Percentiles rank a stretch among this genome's conserved stretches.
Conservation (phyloP, 2,329 filamentous ascomycete species). For the Ophiostoma tasmaniense region DNA sequence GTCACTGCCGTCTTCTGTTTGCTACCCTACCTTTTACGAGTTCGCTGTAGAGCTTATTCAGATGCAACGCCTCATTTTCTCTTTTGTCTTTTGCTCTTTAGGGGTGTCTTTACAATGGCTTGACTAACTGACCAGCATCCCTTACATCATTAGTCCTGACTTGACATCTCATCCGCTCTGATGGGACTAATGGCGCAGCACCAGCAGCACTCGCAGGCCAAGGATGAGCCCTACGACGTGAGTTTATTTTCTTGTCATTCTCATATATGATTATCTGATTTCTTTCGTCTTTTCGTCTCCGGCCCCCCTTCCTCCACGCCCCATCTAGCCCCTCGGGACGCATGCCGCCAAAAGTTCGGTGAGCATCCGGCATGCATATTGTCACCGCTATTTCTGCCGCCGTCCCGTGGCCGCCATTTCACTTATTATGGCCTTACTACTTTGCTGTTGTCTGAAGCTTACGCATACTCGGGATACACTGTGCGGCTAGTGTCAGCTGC, state of each 20-base stretch:
- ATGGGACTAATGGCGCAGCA: slow-evolving; percentile 8
- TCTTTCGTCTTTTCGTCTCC: background rate
- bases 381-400: slow-evolving; percentile 2
- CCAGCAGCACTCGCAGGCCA: background rate
- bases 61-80: background rate
- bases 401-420: background rate
- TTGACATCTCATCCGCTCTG: background rate
- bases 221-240: slow-evolving; percentile 1
- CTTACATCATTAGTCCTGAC: background rate
- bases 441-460: background rate
- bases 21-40: background rate
- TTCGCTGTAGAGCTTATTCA: background rate
- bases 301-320: background rate
- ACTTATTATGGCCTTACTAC: background rate
- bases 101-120: slow-evolving; percentile 2
- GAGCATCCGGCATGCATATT: background rate
- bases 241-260: background rate
- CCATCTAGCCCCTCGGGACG: background rate
- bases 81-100: background rate
- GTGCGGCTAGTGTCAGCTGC: background rate
- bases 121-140: slow-evolving; percentile 2
- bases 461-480: background rate
- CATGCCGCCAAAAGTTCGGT: background rate
- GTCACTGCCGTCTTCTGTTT: background rate
- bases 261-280: no score